Base-by-base conservation (phyloP, 352 stramenopile genomes). In the Phytophthora pseudosyringae region DNA sequence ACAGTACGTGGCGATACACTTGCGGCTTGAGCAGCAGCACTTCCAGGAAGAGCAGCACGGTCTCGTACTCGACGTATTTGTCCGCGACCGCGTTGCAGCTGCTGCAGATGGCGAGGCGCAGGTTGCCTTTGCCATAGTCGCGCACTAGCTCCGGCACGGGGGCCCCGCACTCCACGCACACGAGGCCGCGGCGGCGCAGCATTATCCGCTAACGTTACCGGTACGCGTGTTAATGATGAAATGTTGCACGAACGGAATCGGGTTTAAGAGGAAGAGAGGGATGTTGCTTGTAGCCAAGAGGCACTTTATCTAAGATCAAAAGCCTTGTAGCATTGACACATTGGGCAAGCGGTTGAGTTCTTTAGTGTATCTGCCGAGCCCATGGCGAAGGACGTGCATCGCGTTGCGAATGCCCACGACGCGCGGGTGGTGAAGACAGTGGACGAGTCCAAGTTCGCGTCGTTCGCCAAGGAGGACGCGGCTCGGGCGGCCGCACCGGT, bases 11-110 rank as follows among this genome's bases (percentile, higher is more conserved):
- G 60, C 88, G 81, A 72, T 95, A 93, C 50, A 93, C 88, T 70
- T 91, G 81, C n/a, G 78, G 79, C 55, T 90, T 88, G 66, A 94
- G 81, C 50, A 95, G 80, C 52, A 96, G 80, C 21, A 95, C 77
- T 60, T 96, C 88, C 49, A 96, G 74, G 69, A 93, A 92, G 46
- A 95, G 81, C 70, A 96, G 59, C 13, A 94, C 73, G 46, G 80
- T 83, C 62, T 95, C 88, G 57, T 91, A 95, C 76, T 96, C 88
- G 68, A 96, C 86, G 64, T 96, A 96, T 66, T 91, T 91, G 69
- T 96, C 88, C 3, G 86, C 83, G 18, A 94, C 81, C 0, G 70
- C 59, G 59, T 92, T 90, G 78, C 88, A 96, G 13, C 16, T 44
- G 5, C 28, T 51, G 50, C 88, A 96, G 56, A 92, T 93, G 16